Evolutionary conservation across 192 early-diverging fungal genomes (phyloP), one percentile per base, ranked within the genome.

Genomic region (Coemansia sp.): DNA sequence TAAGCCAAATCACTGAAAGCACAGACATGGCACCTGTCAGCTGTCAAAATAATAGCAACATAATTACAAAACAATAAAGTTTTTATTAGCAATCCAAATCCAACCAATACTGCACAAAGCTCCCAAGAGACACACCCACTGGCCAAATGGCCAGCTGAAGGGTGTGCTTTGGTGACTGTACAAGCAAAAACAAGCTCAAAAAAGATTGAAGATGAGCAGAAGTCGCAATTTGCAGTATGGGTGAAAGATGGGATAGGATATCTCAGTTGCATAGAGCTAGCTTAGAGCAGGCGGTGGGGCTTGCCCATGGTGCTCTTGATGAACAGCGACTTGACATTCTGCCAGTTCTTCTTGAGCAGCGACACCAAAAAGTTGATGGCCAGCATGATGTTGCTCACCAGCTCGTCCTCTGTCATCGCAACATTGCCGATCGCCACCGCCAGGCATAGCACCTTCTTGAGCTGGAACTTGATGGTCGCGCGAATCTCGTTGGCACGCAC

Each of bases 401-500:
- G 83, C 84, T 98, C 83, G 84, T 98, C 95, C 75, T 98, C 94
- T 62, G 84, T 88, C 94, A 95, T 95, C 25, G 85, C 73, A 69
- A 95, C 87, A 87, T 98, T 89, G 58, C 94, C 95, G 57, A 98
- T 89, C 67, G 95, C 95, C 49, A 95, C 93, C 84, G 91, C 94
- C 49, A 98, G 84, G 86, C 95, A 98, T 57, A 98, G 89, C 22
- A 95, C 95, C 89, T 98, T 98, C 87, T 98, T 98, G 58, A 98
- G 83, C 84, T 98, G 95, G 90, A 98, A 98, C 90, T 95, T 98
- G 88, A 98, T 95, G 77, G 94, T 98, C 65, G 91, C 88, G 80
- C 92, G 92, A 83, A 95, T 85, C 80, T 98, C 95, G 71, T 87
- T 85, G 69, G 90, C 89, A 84, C 94, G 95, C 53, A 85, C 92